phyloP scores from a whole-genome alignment of 2,329 filamentous ascomycete genomes.

The Sclerotinia nivalis region DNA sequence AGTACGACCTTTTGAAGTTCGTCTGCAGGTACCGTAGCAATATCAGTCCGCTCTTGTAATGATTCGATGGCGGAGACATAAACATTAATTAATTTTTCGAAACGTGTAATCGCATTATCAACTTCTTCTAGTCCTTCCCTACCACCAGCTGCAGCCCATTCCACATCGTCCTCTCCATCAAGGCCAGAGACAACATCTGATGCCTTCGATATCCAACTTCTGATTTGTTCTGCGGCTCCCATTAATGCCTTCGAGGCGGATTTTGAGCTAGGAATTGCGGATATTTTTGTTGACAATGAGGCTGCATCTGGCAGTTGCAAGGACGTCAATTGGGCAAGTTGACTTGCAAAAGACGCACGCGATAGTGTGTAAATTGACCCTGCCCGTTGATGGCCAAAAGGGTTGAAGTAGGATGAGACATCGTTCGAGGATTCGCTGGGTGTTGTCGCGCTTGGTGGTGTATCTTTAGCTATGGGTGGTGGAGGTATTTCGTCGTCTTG shows the following conservation, averaged over 20 bases:
- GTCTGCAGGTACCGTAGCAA: constrained; percentile 66
- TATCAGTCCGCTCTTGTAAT: constrained; percentile 77
- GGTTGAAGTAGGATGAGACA: constrained; percentile 61
- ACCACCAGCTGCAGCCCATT: constrained; percentile 91
- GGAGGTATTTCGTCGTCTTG: constrained; percentile 29
- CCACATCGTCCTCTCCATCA: constrained; percentile 94
- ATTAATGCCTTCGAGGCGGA: constrained; percentile 81
- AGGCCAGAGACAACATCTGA: constrained; percentile 84
- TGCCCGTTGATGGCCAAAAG: constrained; percentile 64
- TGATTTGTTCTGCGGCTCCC: constrained; percentile 87
- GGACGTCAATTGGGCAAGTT: constrained; percentile 88
- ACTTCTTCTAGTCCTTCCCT: constrained; percentile 75
- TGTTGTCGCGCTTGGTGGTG: constrained; percentile 45
- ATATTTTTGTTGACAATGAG: constrained; percentile 78
- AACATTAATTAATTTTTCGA: constrained; percentile 86
- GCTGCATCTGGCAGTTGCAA: constrained; percentile 85
- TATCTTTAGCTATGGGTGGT: constrained; percentile 56
- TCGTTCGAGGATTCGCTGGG: constrained; percentile 39
- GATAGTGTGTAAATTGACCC: constrained; percentile 94
- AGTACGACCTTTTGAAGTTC: constrained; percentile 74
- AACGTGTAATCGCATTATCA: constrained; percentile 74
- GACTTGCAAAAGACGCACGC: constrained; percentile 86
- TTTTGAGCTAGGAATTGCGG: constrained; percentile 79
- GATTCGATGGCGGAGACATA: constrained; percentile 95
- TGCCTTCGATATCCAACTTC: constrained; percentile 90